Percentiles rank a stretch among this genome's conserved stretches.
These are phyloP conservation scores for Rutstroemia sp. DNA, from an alignment of 2,329 filamentous ascomycete genomes.

Conservation along the genomic window DNA sequence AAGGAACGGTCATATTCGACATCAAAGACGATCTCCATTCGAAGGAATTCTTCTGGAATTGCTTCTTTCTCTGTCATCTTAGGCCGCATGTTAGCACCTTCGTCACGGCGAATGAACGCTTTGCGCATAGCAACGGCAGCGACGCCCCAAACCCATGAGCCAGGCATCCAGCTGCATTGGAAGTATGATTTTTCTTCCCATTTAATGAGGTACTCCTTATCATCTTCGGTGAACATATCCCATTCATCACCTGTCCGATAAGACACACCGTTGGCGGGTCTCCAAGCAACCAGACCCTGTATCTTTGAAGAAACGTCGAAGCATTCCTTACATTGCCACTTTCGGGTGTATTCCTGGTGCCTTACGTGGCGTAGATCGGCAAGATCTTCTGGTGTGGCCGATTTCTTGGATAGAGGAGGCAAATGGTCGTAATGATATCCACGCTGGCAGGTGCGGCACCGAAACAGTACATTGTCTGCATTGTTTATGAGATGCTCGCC, in stretches of 20 bases:
- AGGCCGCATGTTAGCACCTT: slow-evolving; percentile 50
- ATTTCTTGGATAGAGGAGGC: slow-evolving; percentile 36
- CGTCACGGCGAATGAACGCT: slow-evolving; percentile 67
- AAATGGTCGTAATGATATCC: slow-evolving; percentile 83
- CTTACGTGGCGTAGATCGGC: slow-evolving; percentile 51
- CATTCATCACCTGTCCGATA: slow-evolving; percentile 46
- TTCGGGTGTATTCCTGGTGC: slow-evolving; percentile 62
- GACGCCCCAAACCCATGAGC: slow-evolving; percentile 78
- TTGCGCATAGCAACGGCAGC: slow-evolving; percentile 56
- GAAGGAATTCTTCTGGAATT: slow-evolving; percentile 78
- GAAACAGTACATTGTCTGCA: slow-evolving; percentile 67
- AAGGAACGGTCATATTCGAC: slow-evolving; percentile 57
- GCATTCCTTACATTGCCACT: slow-evolving; percentile 80
- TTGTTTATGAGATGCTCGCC: slow-evolving; percentile 64
- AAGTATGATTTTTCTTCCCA: slow-evolving; percentile 78
- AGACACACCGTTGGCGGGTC: slow-evolving; percentile 53
- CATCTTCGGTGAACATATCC: slow-evolving; percentile 57
- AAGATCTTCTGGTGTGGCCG: slow-evolving; percentile 32
- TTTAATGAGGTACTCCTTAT: slow-evolving; percentile 90
- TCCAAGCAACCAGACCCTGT: slow-evolving; percentile 79
- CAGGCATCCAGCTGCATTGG: slow-evolving; percentile 79
- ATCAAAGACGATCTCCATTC: slow-evolving; percentile 82
- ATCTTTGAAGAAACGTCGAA: slow-evolving; percentile 57
- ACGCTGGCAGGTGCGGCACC: slow-evolving; percentile 69
- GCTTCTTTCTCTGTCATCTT: slow-evolving; percentile 70